Evolutionary conservation across 495 filamentous ascomycete genomes (phyloP).

Genomic region (Cairneyella variabilis): DNA sequence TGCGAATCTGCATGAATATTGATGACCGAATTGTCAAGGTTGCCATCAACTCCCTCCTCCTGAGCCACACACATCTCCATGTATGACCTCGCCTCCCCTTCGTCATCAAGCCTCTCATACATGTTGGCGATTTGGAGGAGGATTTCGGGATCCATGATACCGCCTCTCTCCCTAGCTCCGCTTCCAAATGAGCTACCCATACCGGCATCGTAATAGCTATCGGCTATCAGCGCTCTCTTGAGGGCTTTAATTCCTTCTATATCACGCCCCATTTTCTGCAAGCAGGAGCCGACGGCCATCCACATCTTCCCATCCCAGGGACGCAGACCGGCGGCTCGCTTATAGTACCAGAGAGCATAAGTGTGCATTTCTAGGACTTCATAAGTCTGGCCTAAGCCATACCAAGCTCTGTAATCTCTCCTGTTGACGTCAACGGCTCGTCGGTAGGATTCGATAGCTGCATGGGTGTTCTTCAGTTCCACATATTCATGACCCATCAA

Average conservation of each 20-base stretch:
- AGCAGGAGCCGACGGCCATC: conserved; percentile 90
- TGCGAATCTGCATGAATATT: conserved; percentile 25
- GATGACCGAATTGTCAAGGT: conserved; percentile 20
- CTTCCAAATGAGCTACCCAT: conserved; percentile 30
- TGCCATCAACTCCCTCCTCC: conserved; percentile 56
- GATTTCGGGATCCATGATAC: conserved; percentile 76
- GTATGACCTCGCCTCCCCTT: conserved; percentile 77
- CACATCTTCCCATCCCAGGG: conserved; percentile 98
- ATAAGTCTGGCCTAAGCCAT: conserved; percentile 94
- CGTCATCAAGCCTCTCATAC: conserved; percentile 73
- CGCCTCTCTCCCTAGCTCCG: conserved; percentile 20
- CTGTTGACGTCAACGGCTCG: conserved; percentile 95
- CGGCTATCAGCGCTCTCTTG: conserved; percentile 83
- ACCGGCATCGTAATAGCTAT: conserved; percentile 68
- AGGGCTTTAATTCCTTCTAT: conserved; percentile 88
- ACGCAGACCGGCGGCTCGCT: conserved; percentile 83
- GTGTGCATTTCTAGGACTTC: conserved; percentile 97
- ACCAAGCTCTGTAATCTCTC: conserved; percentile 97
- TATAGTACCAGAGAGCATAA: conserved; percentile 96
- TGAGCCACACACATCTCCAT: conserved; percentile 95
- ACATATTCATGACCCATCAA: conserved; percentile 99
- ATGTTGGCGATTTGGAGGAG: conserved; percentile 85
- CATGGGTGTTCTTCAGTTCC: conserved; percentile 98
- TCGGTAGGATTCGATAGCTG: conserved; percentile 95
- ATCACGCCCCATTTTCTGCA: conserved; percentile 78